Base-by-base conservation (phyloP, 495 filamentous ascomycete species). In the Hypoxylon fragiforme region DNA sequence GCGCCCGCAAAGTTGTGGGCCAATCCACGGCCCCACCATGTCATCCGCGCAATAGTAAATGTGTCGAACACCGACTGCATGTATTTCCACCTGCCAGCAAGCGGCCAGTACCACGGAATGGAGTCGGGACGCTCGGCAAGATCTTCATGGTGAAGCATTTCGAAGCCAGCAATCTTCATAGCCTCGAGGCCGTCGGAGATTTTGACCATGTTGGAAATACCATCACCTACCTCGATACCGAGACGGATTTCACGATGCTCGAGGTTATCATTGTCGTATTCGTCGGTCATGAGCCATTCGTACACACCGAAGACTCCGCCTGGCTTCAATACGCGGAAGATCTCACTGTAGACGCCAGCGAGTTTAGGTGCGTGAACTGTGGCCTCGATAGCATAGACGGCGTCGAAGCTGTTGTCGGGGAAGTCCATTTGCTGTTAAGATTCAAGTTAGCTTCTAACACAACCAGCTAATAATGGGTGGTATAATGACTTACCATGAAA, bases 231-330 rank as follows among this genome's bases (percentile, higher is more conserved):
- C 80, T 97, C 95, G 63, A 98, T 98, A 60, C 88, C 92, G 18
- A 97, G 84, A 51, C 94, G 89, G 69, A 97, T 92, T 62, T 86
- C 82, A 55, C 91, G 87, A 79, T 98, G 94, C 64, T 86, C 83
- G 12, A 88, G 67, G 78, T 97, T 90, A 44, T 85, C 72, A 67
- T 94, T 92, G 76, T 98, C 88, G 76, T 97, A 98, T 2, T 85
- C 75, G 63, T 97, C 92, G 31, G 92, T 97, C 94, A 98, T 98
- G 57, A 98, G 79, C 95, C 95, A 98, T 73, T 98, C 94, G 78
- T 97, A 97, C 30, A 97, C 94, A 66, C 94, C 94, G 64, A 98
- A 98, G 46, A 89, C 80, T 65, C 94, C 94, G 43, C 95, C 94
- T 38, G 94, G 94, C 81, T 97, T 98, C 41, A 98, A 78, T 34